phyloP scores from a whole-genome alignment of 306 rosid species.

The Prunus davidiana region DNA sequence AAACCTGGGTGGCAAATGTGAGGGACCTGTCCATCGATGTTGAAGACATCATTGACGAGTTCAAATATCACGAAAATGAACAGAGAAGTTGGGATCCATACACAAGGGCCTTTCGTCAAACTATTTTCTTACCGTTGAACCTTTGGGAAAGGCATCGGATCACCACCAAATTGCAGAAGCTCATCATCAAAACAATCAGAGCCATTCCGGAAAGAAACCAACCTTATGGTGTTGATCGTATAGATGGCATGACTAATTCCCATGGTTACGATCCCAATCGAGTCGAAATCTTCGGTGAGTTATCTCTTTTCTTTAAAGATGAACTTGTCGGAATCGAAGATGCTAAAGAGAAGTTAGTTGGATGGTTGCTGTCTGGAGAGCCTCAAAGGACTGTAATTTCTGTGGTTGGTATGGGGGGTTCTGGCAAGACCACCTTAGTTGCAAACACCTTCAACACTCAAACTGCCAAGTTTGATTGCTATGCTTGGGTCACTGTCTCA shows the following conservation, averaged over 20 bases:
- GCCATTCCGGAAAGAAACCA: slow-evolving; percentile 14
- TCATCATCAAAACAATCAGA: not conserved
- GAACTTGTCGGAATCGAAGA: slow-evolving; percentile 17
- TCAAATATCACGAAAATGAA: not conserved
- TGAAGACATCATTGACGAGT: slow-evolving; percentile 13
- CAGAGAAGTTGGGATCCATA: not conserved
- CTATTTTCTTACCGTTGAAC: not conserved
- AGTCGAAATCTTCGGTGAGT: not conserved
- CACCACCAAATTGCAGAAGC: not conserved
- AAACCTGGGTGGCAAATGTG: slow-evolving; percentile 11
- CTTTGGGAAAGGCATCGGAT: slow-evolving; percentile 1
- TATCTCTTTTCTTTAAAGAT: slow-evolving; percentile 5
- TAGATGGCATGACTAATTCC: not conserved
- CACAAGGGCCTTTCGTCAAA: not conserved
- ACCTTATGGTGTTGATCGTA: not conserved
- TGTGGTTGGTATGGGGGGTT: slow-evolving; percentile 22
- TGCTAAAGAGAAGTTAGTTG: not conserved
- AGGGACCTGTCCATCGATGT: slow-evolving; percentile 7
- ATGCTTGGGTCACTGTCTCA: slow-evolving; percentile 17
- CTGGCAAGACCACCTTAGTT: not conserved
- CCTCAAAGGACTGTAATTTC: not conserved
- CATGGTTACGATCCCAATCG: not conserved
- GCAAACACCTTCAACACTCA: not conserved
- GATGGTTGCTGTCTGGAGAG: slow-evolving; percentile 8
- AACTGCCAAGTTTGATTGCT: too few relatives aligned